Evolutionary conservation across 306 rosid species (phyloP).

Genomic region (Cicer chorassanicum): DNA sequence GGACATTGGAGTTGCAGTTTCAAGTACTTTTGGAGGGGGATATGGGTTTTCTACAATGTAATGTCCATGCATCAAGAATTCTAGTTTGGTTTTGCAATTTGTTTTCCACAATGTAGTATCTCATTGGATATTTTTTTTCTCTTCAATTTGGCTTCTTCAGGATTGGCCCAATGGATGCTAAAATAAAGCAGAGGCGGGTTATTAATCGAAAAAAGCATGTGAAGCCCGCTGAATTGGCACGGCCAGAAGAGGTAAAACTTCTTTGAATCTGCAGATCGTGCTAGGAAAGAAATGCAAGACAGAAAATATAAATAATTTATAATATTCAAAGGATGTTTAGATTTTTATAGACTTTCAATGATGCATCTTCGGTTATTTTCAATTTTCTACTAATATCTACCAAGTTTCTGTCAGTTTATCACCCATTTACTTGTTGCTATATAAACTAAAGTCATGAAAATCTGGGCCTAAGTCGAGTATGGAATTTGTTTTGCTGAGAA

Average conservation of each 20-base stretch:
- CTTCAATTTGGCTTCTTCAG: slow-evolving; percentile 46
- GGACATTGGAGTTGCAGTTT: slow-evolving; percentile 52
- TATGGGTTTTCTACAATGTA: slow-evolving; percentile 55
- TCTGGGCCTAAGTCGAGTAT: not conserved
- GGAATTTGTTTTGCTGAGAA: slow-evolving; percentile 1
- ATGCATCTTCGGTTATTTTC: slow-evolving; percentile 1
- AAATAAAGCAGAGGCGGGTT: slow-evolving; percentile 36
- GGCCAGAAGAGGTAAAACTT: slow-evolving; percentile 49
- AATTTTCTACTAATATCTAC: not conserved
- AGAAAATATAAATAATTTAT: not conserved
- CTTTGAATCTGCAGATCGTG: not conserved
- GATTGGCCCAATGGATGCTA: slow-evolving; percentile 50
- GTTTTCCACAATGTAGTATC: not conserved
- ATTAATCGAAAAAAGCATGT: slow-evolving; percentile 37
- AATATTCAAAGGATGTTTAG: slow-evolving; percentile 2
- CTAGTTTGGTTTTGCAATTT: slow-evolving; percentile 11
- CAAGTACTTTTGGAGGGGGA: slow-evolving; percentile 40
- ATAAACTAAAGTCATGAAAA: not conserved
- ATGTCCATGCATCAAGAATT: slow-evolving; percentile 29
- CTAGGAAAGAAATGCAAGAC: not conserved
- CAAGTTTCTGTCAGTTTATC: not conserved
- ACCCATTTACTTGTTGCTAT: not conserved
- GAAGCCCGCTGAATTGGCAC: slow-evolving; percentile 39
- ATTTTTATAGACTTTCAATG: slow-evolving; percentile 21
- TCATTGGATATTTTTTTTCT: slow-evolving; percentile 32